Evolutionary conservation across 768 basidiomycete species (phyloP).

Genomic region (Lactifluus piperatus): DNA sequence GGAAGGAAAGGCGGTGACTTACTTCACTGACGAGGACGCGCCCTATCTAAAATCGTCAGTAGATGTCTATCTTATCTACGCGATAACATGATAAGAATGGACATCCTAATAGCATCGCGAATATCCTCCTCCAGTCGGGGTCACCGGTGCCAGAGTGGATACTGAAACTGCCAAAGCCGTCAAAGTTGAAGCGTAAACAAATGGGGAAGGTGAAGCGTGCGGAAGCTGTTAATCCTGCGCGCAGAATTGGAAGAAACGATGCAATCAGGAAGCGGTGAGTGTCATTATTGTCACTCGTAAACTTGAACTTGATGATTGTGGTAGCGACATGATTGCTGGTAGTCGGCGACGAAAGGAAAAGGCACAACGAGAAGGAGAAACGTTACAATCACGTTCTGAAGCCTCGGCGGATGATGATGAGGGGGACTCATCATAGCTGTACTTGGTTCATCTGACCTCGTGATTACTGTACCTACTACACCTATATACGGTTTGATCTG

Average conservation of each 20-base stretch:
- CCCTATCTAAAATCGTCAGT: slow-evolving; percentile 83
- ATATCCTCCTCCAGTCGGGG: slow-evolving; percentile 90
- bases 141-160: slow-evolving; percentile 93
- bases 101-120: slow-evolving; percentile 62
- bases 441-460: not conserved
- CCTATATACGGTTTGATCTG: too few species aligned
- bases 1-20: slow-evolving; percentile 89
- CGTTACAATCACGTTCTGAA: not conserved
- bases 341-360: slow-evolving; percentile 60
- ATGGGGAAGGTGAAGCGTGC: slow-evolving; percentile 83
- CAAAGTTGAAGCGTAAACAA: slow-evolving; percentile 74
- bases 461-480: too few species aligned
- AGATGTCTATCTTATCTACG: slow-evolving; percentile 1
- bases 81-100: not conserved
- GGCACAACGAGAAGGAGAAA: slow-evolving; percentile 29
- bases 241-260: slow-evolving; percentile 57
- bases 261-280: slow-evolving; percentile 65
- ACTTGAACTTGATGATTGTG: slow-evolving; percentile 6
- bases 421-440: not conserved
- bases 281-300: not conserved
- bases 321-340: slow-evolving; percentile 21
- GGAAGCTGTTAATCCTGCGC: slow-evolving; percentile 62
- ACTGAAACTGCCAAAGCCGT: slow-evolving; percentile 85
- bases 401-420: not conserved
- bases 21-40: slow-evolving; percentile 90